phyloP scores from a whole-genome alignment of 2,329 filamentous ascomycete genomes.

The Alternaria sp. region DNA sequence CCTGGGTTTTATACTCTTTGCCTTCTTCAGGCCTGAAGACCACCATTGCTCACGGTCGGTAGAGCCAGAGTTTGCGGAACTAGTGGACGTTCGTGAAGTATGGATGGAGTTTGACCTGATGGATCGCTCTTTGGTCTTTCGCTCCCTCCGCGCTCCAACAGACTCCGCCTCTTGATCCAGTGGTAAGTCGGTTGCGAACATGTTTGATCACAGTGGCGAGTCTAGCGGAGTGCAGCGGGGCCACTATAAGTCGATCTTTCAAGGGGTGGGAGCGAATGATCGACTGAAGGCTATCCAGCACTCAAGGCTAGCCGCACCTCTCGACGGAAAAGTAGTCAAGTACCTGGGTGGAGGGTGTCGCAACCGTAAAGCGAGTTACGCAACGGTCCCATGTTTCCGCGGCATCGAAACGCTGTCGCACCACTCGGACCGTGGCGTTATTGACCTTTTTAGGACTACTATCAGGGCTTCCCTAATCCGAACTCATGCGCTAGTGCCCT shows the following conservation, averaged over 20 bases:
- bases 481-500: constrained; percentile 9
- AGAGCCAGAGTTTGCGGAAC: constrained; percentile 33
- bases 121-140: constrained; percentile 39
- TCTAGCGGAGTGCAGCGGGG: constrained; percentile 16
- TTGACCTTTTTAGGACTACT: constrained; percentile 26
- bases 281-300: constrained; percentile 4
- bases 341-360: constrained; percentile 27
- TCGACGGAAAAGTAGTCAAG: constrained; percentile 28
- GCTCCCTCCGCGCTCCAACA: constrained; percentile 47
- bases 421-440: constrained; percentile 38
- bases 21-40: constrained; percentile 42
- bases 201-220: constrained; percentile 23
- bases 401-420: constrained; percentile 28
- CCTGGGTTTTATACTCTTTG: constrained; percentile 33
- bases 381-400: constrained; percentile 31
- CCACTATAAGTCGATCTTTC: constrained; percentile 23
- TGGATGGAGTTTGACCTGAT: constrained; percentile 32
- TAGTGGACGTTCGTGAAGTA: constrained; percentile 35
- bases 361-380: constrained; percentile 30
- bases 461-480: constrained; percentile 19
- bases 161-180: constrained; percentile 47
- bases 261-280: constrained; percentile 15
- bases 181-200: constrained; percentile 50
- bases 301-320: constrained; percentile 13
- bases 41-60: constrained; percentile 42